Conservation (phyloP, 2,329 filamentous ascomycete genomes). For the Nothophoma quercina region DNA sequence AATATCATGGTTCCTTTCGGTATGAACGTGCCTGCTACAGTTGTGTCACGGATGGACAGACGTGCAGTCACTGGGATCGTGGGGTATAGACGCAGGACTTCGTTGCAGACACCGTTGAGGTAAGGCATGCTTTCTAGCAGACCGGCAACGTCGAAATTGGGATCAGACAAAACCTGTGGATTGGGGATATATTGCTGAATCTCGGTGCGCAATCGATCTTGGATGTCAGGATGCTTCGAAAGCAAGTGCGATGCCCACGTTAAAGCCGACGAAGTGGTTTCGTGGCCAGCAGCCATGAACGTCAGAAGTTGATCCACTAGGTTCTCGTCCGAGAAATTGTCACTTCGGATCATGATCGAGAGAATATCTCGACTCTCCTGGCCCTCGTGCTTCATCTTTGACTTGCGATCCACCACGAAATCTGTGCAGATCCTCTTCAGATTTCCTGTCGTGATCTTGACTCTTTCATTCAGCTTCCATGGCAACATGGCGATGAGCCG, state of each 20-base stretch:
- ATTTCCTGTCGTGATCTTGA: slow-evolving; percentile 47
- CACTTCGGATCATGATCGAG: slow-evolving; percentile 60
- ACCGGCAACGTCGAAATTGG: slow-evolving; percentile 38
- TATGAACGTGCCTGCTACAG: slow-evolving; percentile 44
- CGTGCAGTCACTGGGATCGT: slow-evolving; percentile 48
- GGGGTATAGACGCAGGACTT: slow-evolving; percentile 50
- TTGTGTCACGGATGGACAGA: slow-evolving; percentile 42
- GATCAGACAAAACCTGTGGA: slow-evolving; percentile 26
- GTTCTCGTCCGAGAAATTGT: slow-evolving; percentile 61
- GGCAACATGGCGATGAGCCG: slow-evolving; percentile 54
- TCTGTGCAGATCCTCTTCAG: slow-evolving; percentile 54
- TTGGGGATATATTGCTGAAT: slow-evolving; percentile 67
- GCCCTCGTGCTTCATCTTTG: slow-evolving; percentile 44
- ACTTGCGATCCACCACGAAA: slow-evolving; percentile 59
- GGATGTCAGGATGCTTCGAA: slow-evolving; percentile 69
- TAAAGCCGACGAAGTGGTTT: slow-evolving; percentile 78
- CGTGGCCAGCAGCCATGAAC: slow-evolving; percentile 68
- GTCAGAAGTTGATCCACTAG: slow-evolving; percentile 64
- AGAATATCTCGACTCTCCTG: slow-evolving; percentile 52
- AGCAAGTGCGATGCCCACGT: slow-evolving; percentile 79
- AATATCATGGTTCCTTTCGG: slow-evolving; percentile 51
- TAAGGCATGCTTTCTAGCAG: slow-evolving; percentile 55
- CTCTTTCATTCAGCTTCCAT: slow-evolving; percentile 56
- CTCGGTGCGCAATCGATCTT: slow-evolving; percentile 72
- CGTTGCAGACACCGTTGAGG: slow-evolving; percentile 57